Evolutionary conservation across 2,329 filamentous ascomycete species (phyloP), one percentile per base, ranked within the genome.

Genomic region (Cercospora nicotianae): DNA sequence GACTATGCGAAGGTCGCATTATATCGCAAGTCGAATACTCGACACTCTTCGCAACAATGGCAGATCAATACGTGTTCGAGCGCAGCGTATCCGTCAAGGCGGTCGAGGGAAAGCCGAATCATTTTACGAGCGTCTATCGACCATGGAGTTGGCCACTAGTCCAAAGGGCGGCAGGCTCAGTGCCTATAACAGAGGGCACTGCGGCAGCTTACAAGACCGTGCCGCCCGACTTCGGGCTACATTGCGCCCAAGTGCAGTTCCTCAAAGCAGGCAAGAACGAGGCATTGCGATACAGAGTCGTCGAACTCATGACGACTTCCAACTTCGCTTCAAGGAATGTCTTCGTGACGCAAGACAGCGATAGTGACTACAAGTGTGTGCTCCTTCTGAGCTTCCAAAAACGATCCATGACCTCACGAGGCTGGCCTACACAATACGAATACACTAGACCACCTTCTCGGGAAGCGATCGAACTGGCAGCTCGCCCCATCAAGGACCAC

Each of bases 151-250:
- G 45, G n/a, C 53, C 63, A 7, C 13, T 39, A 9, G 16, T 60
- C 8, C 20, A 45, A 9, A 28, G 63, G 13, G 48, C 59, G 36
- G 63, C 55, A 48, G 63, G 63, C 8, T 65, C 63, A 9, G 48
- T 65, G 8, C 55, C 36, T n/a, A 33, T 65, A 5, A 36, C 23
- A 2, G 63, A 65, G 48, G 63, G 31, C 26, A 16, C 63, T 2
- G 39, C 57, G 5, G 63, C 63, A 18, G 63, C 63, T 20, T 45
- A 60, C n/a, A 65, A 65, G 26, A 65, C 63, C 7, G 63, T 65
- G 2, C 63, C 63, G 4, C 9, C 53, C 1, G 63, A 9, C 12
- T 60, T 65, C 23, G 36, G 16, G 2, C 36, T 65, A 20, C 53
- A 65, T 30, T 60, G 57, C 18, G 10, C 59, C 2, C 63, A 65